Evolutionary conservation across 1,284 basidiomycete species (phyloP).

Genomic region (Volvariella surrecta): DNA sequence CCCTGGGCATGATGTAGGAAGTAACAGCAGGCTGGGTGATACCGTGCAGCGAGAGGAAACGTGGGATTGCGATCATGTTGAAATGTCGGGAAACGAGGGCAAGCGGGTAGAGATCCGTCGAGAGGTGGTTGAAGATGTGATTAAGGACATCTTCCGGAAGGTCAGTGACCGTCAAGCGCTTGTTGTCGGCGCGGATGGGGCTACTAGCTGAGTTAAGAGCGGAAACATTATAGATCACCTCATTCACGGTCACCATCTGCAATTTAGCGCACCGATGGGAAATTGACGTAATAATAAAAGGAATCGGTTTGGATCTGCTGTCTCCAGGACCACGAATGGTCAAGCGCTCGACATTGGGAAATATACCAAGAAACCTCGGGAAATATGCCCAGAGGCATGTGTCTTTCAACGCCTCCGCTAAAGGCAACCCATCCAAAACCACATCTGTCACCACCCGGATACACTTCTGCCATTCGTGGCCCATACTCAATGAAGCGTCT

Average conservation of each 20-base stretch:
- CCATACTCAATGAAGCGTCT: neutral
- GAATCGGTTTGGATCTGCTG: neutral
- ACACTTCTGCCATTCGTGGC: neutral
- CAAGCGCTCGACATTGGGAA: neutral
- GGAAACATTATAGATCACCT: neutral
- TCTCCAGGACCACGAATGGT: neutral
- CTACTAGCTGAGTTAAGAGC: neutral
- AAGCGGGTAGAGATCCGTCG: neutral
- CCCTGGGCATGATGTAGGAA: neutral
- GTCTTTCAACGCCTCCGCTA: neutral
- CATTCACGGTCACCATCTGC: neutral
- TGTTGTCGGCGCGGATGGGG: neutral
- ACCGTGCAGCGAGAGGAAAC: neutral
- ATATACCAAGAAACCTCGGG: neutral
- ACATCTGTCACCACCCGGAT: neutral
- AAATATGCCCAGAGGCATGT: neutral
- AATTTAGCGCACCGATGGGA: neutral
- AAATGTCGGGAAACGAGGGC: neutral
- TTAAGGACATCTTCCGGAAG: constrained; percentile 36
- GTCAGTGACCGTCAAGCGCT: constrained; percentile 13
- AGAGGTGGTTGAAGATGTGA: constrained; percentile 26
- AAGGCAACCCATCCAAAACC: neutral
- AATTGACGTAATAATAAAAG: neutral
- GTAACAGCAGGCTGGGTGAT: neutral
- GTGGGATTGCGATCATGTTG: neutral